Evolutionary conservation across 2,329 filamentous ascomycete genomes (phyloP).

Genomic region (Aspergillus persii): DNA sequence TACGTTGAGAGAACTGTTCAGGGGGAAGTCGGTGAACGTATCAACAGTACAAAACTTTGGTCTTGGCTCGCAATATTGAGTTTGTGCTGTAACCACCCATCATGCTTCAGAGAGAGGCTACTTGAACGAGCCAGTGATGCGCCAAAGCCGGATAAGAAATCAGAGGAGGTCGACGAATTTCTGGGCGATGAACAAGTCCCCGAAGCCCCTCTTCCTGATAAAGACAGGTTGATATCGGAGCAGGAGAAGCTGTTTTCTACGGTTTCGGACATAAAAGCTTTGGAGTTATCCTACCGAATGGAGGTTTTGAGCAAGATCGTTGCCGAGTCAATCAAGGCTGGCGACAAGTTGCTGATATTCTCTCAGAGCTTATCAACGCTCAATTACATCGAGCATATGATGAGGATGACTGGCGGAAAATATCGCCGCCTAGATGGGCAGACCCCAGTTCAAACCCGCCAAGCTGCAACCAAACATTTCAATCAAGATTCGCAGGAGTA

Average conservation of each 20-base stretch:
- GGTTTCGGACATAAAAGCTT: constrained; percentile 39
- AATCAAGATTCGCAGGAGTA: constrained; percentile 53
- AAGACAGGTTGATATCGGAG: constrained; percentile 31
- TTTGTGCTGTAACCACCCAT: constrained; percentile 60
- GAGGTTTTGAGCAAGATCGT: constrained; percentile 67
- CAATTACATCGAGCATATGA: constrained; percentile 63
- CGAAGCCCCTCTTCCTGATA: constrained; percentile 35
- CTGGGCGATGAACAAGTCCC: constrained; percentile 34
- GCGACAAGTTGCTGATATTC: constrained; percentile 80
- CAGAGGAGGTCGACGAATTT: constrained; percentile 16
- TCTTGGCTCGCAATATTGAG: constrained; percentile 54
- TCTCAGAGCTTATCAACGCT: constrained; percentile 70
- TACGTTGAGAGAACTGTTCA: constrained; percentile 47
- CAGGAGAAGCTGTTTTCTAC: constrained; percentile 30
- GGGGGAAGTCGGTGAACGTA: constrained; percentile 24
- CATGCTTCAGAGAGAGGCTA: constrained; percentile 52
- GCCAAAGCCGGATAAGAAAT: constrained; percentile 11
- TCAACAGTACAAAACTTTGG: constrained; percentile 49
- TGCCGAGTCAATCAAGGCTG: constrained; percentile 56
- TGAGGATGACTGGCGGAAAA: constrained; percentile 48
- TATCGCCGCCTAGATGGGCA: constrained; percentile 67
- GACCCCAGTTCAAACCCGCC: constrained; percentile 57
- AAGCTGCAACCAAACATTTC: constrained; percentile 65
- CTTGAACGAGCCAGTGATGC: constrained; percentile 34
- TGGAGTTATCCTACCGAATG: constrained; percentile 66